These are phyloP conservation scores for Cyberlindnera misumaiensis DNA, from an alignment of 805 yeast genomes.

Conservation along the genomic window DNA sequence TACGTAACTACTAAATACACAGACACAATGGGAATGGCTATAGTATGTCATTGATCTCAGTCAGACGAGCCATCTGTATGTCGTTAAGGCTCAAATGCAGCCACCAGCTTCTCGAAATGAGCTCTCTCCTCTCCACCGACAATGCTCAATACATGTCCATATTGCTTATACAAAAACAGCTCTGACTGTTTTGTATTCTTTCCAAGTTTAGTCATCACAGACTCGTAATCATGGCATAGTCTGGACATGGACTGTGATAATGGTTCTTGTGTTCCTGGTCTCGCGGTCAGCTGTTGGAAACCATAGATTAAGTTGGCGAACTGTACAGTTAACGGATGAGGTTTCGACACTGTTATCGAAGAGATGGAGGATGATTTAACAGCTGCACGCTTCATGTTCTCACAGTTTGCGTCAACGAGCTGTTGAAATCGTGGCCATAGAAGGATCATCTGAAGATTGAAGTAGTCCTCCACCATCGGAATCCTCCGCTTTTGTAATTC, in stretches of 20 bases:
- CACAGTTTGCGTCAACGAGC: constrained; percentile 72
- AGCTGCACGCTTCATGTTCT: constrained; percentile 46
- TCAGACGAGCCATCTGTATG: too few relatives aligned
- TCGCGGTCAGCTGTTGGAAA: constrained; percentile 47
- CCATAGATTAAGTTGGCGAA: constrained; percentile 71
- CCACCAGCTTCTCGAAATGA: constrained; percentile 38
- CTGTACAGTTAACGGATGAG: constrained; percentile 69
- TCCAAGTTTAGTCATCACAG: constrained; percentile 59
- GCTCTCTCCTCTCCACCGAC: constrained; percentile 34
- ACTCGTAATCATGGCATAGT: constrained; percentile 75
- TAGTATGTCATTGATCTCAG: too few relatives aligned
- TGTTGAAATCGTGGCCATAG: constrained; percentile 86
- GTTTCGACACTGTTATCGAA: constrained; percentile 30
- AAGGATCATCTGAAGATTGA: constrained; percentile 54
- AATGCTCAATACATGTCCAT: constrained; percentile 24
- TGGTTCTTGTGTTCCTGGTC: constrained; percentile 50
- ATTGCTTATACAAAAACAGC: constrained; percentile 58
- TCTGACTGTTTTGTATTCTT: constrained; percentile 54
- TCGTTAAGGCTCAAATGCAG: constrained; percentile 29
- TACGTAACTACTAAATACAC: too few relatives aligned
- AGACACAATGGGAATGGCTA: too few relatives aligned
- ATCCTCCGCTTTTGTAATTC: constrained; percentile 63
- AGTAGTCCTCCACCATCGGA: constrained; percentile 65
- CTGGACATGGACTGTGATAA: constrained; percentile 61
- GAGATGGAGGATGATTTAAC: constrained; percentile 26